Evolutionary conservation across 2,329 filamentous ascomycete species (phyloP).

Genomic region (Sporothrix curviconia): DNA sequence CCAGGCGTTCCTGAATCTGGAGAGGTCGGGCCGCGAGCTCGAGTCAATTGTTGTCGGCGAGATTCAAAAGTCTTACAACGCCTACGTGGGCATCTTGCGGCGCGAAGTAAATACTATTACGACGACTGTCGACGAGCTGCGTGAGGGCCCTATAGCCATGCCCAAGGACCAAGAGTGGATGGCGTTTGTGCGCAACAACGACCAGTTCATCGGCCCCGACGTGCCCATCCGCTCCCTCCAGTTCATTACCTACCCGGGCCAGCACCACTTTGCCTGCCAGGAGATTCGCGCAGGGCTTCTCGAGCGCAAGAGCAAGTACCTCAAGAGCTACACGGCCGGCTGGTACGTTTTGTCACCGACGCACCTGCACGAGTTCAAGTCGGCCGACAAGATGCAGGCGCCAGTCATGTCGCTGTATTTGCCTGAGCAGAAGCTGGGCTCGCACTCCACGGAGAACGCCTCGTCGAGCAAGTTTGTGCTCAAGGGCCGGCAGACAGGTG

Average conservation of each 20-base stretch:
- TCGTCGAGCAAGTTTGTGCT: conserved; percentile 97
- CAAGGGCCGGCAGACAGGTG: conserved; percentile 88
- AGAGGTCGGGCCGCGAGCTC: conserved; percentile 87
- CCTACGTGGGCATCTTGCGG: conserved; percentile 84
- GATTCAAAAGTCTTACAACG: conserved; percentile 96
- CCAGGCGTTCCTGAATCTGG: conserved; percentile 88
- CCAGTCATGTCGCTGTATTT: conserved; percentile 96
- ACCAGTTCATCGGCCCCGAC: conserved; percentile 80
- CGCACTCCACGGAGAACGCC: conserved; percentile 73
- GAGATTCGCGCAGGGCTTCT: conserved; percentile 87
- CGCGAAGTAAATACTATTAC: conserved; percentile 81
- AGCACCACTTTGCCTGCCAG: conserved; percentile 70
- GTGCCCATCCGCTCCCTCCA: conserved; percentile 71
- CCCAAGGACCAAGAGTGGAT: conserved; percentile 91
- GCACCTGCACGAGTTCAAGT: conserved; percentile 97
- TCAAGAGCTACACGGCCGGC: conserved; percentile 93
- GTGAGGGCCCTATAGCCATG: conserved; percentile 81
- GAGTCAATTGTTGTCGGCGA: conserved; percentile 96
- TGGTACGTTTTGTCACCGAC: conserved; percentile 97
- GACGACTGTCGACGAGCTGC: conserved; percentile 70
- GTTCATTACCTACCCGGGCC: conserved; percentile 86
- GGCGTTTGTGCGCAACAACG: conserved; percentile 70
- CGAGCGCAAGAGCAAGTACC: conserved; percentile 96
- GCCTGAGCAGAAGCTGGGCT: conserved; percentile 90
- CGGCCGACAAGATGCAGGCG: conserved; percentile 84